Evolutionary conservation across 495 filamentous ascomycete species (phyloP).

Genomic region (Aspergillus coremiiformis): DNA sequence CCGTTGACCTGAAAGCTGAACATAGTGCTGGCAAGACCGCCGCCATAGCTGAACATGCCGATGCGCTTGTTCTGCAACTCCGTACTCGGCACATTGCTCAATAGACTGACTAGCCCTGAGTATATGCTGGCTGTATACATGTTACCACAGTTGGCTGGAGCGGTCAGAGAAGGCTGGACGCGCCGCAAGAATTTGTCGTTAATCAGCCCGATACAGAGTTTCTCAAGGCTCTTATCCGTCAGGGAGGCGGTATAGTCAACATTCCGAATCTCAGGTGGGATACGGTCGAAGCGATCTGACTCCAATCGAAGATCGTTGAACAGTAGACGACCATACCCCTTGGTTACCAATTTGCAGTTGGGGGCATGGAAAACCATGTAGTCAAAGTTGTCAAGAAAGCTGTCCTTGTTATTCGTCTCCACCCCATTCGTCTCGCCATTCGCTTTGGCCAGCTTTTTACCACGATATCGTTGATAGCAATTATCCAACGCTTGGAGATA

Average conservation of each 20-base stretch:
- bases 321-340: constrained; percentile 88
- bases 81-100: constrained; percentile 64
- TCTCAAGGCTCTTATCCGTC: constrained; percentile 90
- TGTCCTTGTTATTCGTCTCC: constrained; percentile 37
- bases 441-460: constrained; percentile 51
- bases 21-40: constrained; percentile 81
- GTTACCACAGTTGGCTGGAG: constrained; percentile 93
- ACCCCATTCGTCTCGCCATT: constrained; percentile 58
- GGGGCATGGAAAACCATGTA: constrained; percentile 94
- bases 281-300: constrained; percentile 73
- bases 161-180: constrained; percentile 74
- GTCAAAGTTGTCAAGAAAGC: constrained; percentile 85
- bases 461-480: constrained; percentile 94
- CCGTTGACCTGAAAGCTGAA: constrained; percentile 81
- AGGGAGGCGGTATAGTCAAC: constrained; percentile 80
- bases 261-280: constrained; percentile 76
- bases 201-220: constrained; percentile 87
- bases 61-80: constrained; percentile 75
- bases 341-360: constrained; percentile 94
- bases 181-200: constrained; percentile 93
- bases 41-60: constrained; percentile 91
- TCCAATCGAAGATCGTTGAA: constrained; percentile 92
- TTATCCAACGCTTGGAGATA: constrained; percentile 95
- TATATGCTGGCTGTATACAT: constrained; percentile 98
- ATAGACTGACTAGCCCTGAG: constrained; percentile 68